Base-by-base conservation (phyloP, 495 filamentous ascomycete species). In the Bathelium albidoporum region DNA sequence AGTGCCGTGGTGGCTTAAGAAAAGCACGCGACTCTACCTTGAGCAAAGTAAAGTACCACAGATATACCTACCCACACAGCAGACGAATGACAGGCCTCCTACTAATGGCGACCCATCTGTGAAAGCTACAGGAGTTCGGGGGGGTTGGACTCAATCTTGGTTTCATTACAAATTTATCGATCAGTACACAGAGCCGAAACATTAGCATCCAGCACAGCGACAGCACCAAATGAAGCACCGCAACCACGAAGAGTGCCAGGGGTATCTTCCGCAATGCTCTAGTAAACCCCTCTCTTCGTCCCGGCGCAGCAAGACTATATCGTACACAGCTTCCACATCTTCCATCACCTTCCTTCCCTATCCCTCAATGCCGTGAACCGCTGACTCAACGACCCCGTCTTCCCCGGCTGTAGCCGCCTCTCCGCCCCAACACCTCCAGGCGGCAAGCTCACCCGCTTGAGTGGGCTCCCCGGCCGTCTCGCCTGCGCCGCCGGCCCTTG, bases 391-490 rank as follows among this genome's bases (percentile, higher is more conserved):
- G 9, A 14, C 43, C 11, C n/a, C 3, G 9, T n/a, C 43, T 49
- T n/a, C 5, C n/a, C 43, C 18, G 3, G 9, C 18, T 18, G 14
- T 39, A 39, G 9, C 31, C 67, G 61, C 28, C 59, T 69, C 58
- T 66, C 64, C 26, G 55, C 58, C 41, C 68, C 62, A 20, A 52
- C 16, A 9, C 59, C 65, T 43, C 62, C 64, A 9, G 62, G 69
- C 59, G 69, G 68, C 36, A 64, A 70, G 36, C 68, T 70, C 44
- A 64, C 52, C 41, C 71, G 39, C 61, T 71, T 70, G 43, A 70
- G 36, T 36, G 69, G 67, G 61, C 68, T 73, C 31, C 55, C 59
- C 22, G 22, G 32, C 60, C 31, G 49, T 36, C 31, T 53, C 62
- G 14, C 22, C 60, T 29, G 32, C 14, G 9, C 34, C 39, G 58